Evolutionary conservation across 768 basidiomycete species (phyloP), one percentile per base, ranked within the genome.

Genomic region (Agaricus sinodeliciosus): DNA sequence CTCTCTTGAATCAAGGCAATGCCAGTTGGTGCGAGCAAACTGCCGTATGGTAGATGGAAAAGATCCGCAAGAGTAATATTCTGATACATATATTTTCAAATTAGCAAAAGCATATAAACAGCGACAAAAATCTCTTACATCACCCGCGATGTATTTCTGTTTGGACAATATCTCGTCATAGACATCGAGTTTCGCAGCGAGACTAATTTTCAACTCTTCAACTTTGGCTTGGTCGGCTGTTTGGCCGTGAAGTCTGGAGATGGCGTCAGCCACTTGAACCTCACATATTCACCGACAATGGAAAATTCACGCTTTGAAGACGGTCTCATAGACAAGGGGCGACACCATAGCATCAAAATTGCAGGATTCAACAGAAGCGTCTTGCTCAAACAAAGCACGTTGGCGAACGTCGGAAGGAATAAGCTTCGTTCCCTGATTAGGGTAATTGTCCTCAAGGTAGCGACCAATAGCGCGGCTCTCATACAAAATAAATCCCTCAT

Each of bases 141-240:
- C 68, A 18, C 84, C 82, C 6, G 76, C 78, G 6, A 82, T 63
- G 59, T 82, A 84, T 39, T 68, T 64, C 48, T 78, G 76, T 63
- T 77, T 82, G 8, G 65, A 62, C 3, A 85, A 69, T 39, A 85
- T 78, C 19, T 58, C 60, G 11, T 85, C 75, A 58, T 84, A 84
- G 2, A 61, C 76, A 16, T 77, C 71, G 6, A 85, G 69, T 36
- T 72, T 77, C 2, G 55, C 59, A 1, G 62, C 67, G 22, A 78
- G 62, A 13, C 55, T 55, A 5, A 52, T 58, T 19, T 73, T 59
- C 1, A 56, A 59, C 27, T 67, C 60, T 2, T 72, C 64, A n/a
- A 63, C 64, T 3, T 48, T 55, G 8, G 58, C 69, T 58, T 57
- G 2, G 31, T 69, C 62, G 13, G 63, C n/a, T 9, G 46, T 45